A percentile compares a stretch with the other conserved stretches of the same genome.
Evolutionary conservation across 768 basidiomycete species (phyloP).

Genomic region (Porphyrellus cyaneotinctus): DNA sequence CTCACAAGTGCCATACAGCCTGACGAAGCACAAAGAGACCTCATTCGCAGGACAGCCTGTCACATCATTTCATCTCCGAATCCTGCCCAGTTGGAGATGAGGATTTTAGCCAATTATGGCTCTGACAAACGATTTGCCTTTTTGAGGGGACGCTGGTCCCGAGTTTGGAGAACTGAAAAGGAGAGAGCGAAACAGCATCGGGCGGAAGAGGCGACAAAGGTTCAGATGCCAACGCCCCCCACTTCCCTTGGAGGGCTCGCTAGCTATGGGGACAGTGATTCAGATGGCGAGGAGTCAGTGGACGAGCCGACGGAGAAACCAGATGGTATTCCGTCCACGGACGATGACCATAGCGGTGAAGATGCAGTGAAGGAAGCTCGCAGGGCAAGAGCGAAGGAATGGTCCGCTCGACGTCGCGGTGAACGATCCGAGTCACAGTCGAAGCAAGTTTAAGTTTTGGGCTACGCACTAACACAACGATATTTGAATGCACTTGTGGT

Average conservation of each 20-base stretch:
- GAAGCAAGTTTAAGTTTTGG: not conserved
- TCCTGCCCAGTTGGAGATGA: conserved; percentile 78
- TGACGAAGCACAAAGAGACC: conserved; percentile 50
- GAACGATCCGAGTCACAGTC: conserved; percentile 5
- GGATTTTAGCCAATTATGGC: conserved; percentile 85
- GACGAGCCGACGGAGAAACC: conserved; percentile 17
- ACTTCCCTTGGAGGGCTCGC: conserved; percentile 49
- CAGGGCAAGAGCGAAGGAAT: conserved; percentile 53
- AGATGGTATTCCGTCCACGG: not conserved
- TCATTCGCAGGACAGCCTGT: conserved; percentile 72
- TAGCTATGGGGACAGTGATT: conserved; percentile 58
- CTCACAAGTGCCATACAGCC: conserved; percentile 40
- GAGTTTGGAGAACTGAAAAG: conserved; percentile 58
- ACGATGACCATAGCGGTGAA: not conserved
- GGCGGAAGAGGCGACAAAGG: conserved; percentile 24
- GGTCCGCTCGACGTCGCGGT: conserved; percentile 50
- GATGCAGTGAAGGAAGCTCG: conserved; percentile 41
- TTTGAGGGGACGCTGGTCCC: conserved; percentile 70
- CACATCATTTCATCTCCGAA: conserved; percentile 72
- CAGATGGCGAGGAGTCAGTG: conserved; percentile 33
- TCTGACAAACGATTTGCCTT: conserved; percentile 77
- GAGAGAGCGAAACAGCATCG: conserved; percentile 36
- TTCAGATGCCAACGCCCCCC: not conserved
- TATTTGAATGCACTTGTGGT: not conserved
- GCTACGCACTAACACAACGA: not conserved